A percentile compares a stretch with the other conserved stretches of the same genome.
Evolutionary conservation across 129 eudicot genomes (phyloP).

Genomic region (Chrysanthemum seticuspe): DNA sequence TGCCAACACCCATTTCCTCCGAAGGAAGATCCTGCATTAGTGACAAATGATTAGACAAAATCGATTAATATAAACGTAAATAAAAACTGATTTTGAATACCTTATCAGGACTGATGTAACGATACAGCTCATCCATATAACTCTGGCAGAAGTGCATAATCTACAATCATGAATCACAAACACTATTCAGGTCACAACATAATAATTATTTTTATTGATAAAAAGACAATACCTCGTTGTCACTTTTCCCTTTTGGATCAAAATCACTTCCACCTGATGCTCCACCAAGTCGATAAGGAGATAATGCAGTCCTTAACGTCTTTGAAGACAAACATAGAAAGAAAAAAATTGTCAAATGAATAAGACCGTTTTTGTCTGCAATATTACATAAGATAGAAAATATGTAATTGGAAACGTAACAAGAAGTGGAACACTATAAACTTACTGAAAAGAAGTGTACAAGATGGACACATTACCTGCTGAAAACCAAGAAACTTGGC

Average conservation of each 20-base stretch:
- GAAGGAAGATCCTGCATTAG: conserved; percentile 90
- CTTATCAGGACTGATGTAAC: conserved; percentile 96
- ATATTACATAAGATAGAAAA: neutral
- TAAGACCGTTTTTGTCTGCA: neutral
- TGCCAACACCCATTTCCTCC: conserved; percentile 97
- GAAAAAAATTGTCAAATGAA: conserved; percentile 1
- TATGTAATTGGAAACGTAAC: neutral
- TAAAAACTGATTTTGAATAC: conserved; percentile 33
- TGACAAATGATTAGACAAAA: neutral
- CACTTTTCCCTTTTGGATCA: conserved; percentile 97
- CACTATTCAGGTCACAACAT: conserved; percentile 8
- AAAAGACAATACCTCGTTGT: conserved; percentile 62
- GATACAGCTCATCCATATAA: conserved; percentile 90
- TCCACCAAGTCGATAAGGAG: conserved; percentile 98
- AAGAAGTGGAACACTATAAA: neutral
- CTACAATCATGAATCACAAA: conserved; percentile 38
- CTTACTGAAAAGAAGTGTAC: neutral
- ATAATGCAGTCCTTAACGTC: conserved; percentile 89
- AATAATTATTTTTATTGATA: neutral
- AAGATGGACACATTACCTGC: conserved; percentile 56
- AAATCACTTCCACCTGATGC: conserved; percentile 98
- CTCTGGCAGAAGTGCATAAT: conserved; percentile 97
- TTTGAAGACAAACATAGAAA: conserved; percentile 30
- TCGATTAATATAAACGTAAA: neutral
- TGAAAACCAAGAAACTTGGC: conserved; percentile 94